Base-by-base conservation (phyloP, 148 eudicot species). In the Vaccinium myrtillus region DNA sequence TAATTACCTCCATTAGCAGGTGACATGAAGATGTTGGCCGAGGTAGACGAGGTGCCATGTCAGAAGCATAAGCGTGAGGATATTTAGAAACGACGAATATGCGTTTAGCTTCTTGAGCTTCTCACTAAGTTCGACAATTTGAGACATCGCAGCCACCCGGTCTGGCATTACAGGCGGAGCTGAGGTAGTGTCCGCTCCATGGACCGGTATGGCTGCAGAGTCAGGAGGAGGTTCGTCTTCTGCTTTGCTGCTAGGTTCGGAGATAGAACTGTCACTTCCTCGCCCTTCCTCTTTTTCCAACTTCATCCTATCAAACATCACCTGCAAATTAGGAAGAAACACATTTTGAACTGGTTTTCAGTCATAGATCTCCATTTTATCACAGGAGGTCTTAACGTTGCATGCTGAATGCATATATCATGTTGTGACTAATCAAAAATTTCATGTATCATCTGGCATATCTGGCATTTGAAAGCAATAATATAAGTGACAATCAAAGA, bases 231-330 rank as follows among this genome's bases (percentile, higher is more conserved):
- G 73, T 15, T 25, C 73, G 25, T 39, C 39, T 14, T 7, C 73
- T 4, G 73, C 27, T 12, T 67, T 67, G 27, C 36, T 4, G 36
- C 36, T 4, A 67, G 36, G 1, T 27, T 67, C 73, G 25, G 73
- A 67, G 36, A 11, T 12, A 11, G 73, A 67, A 67, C 16, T 10
- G 15, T 67, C 36, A 27, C 36, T 67, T 67, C 73, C 15, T 67
- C 5, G 89, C 30, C 95, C 94, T 87, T 91, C 98, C 85, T 94
- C 98, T 85, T 94, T 95, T 86, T 93, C 96, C 82, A 91, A 32
- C 81, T 96, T 96, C 89, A 90, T 87, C 85, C 93, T 92, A 69
- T 89, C 88, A 65, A 90, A 89, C 98, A 93, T 94, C 51, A 89
- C 93, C 98, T 95, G 82, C 83, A 84, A 63, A n/a, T n/a, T n/a